phyloP scores from a whole-genome alignment of 2,329 filamentous ascomycete genomes.

The Nothopassalora personata region DNA sequence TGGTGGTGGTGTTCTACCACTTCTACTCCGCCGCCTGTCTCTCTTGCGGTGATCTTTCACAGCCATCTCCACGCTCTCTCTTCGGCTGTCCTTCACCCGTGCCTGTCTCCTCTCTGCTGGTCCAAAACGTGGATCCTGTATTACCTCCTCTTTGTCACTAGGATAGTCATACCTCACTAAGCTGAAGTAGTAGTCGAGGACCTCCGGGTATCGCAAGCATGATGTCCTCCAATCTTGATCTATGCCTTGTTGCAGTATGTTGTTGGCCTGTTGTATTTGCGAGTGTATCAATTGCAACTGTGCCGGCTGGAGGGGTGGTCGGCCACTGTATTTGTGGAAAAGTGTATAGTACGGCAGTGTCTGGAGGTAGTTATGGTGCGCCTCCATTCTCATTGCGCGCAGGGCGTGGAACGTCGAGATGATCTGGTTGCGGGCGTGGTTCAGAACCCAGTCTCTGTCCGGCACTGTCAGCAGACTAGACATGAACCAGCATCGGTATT shows the following conservation, averaged over 20 bases:
- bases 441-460: constrained; percentile 43
- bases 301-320: constrained; percentile 39
- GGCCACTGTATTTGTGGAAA: constrained; percentile 42
- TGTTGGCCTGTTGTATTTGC: constrained; percentile 60
- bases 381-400: constrained; percentile 36
- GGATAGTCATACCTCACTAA: constrained; percentile 64
- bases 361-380: constrained; percentile 40
- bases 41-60: constrained; percentile 21
- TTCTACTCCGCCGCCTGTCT: constrained; percentile 19
- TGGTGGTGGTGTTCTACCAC: constrained; percentile 22
- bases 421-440: constrained; percentile 42
- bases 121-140: constrained; percentile 34
- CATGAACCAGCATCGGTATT: not conserved
- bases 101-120: not conserved
- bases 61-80: constrained; percentile 21
- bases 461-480: constrained; percentile 1
- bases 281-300: constrained; percentile 38
- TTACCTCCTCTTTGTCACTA: constrained; percentile 43
- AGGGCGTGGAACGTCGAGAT: constrained; percentile 41
- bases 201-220: constrained; percentile 71
- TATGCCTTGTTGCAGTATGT: constrained; percentile 64
- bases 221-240: constrained; percentile 74
- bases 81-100: constrained; percentile 25
- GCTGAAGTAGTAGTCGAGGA: constrained; percentile 75
- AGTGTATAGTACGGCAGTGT: constrained; percentile 44